phyloP scores from a whole-genome alignment of 2,329 filamentous ascomycete species.

The Ophiostoma triangulosporum region DNA sequence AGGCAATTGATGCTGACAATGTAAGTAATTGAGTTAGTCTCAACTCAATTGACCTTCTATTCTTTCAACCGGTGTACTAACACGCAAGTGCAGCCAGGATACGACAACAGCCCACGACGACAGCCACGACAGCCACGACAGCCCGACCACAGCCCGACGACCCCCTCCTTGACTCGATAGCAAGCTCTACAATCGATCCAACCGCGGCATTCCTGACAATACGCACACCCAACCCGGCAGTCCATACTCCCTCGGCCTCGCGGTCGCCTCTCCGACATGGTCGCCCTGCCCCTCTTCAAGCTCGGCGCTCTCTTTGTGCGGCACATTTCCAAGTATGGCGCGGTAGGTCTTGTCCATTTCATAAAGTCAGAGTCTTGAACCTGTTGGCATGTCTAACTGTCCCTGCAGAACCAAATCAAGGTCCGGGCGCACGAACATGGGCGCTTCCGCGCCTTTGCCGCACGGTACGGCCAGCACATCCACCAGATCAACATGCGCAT shows the following conservation, averaged over 20 bases:
- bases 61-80: background rate
- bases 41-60: background rate
- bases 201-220: background rate
- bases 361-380: background rate
- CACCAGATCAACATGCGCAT: conserved; percentile 56
- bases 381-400: too few relatives aligned
- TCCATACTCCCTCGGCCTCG: background rate
- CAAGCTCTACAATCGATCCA: background rate
- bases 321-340: conserved; percentile 56
- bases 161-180: background rate
- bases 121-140: background rate
- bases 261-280: conserved; percentile 31
- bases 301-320: conserved; percentile 50
- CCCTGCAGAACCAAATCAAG: conserved; percentile 49
- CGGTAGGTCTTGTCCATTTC: conserved; percentile 31
- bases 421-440: conserved; percentile 51
- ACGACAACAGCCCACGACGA: background rate
- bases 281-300: conserved; percentile 54
- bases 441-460: conserved; percentile 45
- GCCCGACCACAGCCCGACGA: background rate
- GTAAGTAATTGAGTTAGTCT: too few relatives aligned
- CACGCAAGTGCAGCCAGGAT: background rate
- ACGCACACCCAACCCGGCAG: background rate
- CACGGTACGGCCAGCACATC: conserved; percentile 47
- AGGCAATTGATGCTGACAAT: too few relatives aligned